phyloP scores from a whole-genome alignment of 306 rosid species.

The Cicer chorassanicum region DNA sequence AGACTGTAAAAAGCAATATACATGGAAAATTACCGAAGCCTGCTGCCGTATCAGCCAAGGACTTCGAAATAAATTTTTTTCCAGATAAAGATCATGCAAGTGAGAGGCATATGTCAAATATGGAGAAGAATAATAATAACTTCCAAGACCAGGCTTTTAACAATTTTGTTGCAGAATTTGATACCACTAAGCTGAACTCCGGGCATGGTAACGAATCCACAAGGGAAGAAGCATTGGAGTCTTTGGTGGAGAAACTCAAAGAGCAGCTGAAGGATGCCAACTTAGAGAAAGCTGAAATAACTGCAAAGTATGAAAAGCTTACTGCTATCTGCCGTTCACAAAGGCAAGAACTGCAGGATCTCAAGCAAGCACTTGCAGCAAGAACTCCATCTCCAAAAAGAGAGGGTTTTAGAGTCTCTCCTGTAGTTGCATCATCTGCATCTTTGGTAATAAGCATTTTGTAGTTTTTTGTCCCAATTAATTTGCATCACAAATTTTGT shows the following conservation, averaged over 20 bases:
- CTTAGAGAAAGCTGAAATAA: slow-evolving; percentile 81
- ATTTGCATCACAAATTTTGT: slow-evolving; percentile 25
- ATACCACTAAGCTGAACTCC: slow-evolving; percentile 58
- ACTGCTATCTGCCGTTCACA: slow-evolving; percentile 95
- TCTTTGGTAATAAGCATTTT: slow-evolving; percentile 55
- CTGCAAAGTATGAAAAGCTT: slow-evolving; percentile 88
- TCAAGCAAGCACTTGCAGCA: slow-evolving; percentile 80
- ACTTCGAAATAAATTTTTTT: slow-evolving; percentile 65
- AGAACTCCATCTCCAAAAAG: slow-evolving; percentile 70
- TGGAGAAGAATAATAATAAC: slow-evolving; percentile 53
- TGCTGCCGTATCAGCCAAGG: slow-evolving; percentile 59
- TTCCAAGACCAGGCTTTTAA: slow-evolving; percentile 72
- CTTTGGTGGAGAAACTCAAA: slow-evolving; percentile 76
- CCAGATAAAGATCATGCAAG: slow-evolving; percentile 49
- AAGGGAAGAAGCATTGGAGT: slow-evolving; percentile 76
- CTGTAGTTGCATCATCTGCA: slow-evolving; percentile 54
- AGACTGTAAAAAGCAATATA: slow-evolving; percentile 51
- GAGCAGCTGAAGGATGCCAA: slow-evolving; percentile 78
- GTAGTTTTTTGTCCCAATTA: slow-evolving; percentile 2
- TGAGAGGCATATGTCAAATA: slow-evolving; percentile 51
- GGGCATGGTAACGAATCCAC: slow-evolving; percentile 54
- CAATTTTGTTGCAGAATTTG: slow-evolving; percentile 86
- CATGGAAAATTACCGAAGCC: slow-evolving; percentile 59
- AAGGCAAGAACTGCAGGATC: slow-evolving; percentile 93
- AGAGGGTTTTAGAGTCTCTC: slow-evolving; percentile 56